Evolutionary conservation across 73 alveolate genomes (phyloP).

Genomic region (Vitrella brassicaformis): DNA sequence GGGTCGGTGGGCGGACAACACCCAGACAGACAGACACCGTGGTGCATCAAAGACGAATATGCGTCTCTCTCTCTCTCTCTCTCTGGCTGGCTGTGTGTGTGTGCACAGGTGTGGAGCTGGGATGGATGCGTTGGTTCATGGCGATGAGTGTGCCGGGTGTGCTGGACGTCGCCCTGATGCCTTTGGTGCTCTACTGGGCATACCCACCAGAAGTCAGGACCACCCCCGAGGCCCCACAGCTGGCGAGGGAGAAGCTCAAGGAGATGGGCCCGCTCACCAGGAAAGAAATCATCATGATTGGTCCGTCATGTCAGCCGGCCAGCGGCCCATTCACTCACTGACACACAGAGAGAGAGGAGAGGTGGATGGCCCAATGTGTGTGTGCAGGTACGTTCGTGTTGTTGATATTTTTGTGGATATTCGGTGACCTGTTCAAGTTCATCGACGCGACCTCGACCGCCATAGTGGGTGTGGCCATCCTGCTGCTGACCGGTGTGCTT

Average conservation of each 20-base stretch:
- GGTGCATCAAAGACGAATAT: too few species aligned
- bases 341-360: too few species aligned
- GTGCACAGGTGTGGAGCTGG: not conserved
- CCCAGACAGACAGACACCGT: too few species aligned
- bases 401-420: not conserved
- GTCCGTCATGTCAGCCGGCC: too few species aligned
- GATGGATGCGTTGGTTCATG: not conserved
- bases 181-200: not conserved
- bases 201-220: not conserved
- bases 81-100: too few species aligned
- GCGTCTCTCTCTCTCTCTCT: too few species aligned
- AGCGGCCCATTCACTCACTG: too few species aligned
- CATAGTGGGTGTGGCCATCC: not conserved
- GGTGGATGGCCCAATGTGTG: too few species aligned
- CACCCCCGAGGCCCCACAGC: not conserved
- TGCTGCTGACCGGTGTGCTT: not conserved
- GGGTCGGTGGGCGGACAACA: too few species aligned
- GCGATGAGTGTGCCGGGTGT: not conserved
- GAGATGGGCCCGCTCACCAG: not conserved
- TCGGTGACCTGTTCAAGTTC: not conserved
- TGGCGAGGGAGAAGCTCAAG: not conserved
- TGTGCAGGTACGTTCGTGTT: not conserved
- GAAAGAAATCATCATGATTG: not conserved
- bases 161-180: not conserved
- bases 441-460: not conserved